Base-by-base conservation (phyloP, 2,329 filamentous ascomycete genomes). In the Thielaviopsis euricoi region DNA sequence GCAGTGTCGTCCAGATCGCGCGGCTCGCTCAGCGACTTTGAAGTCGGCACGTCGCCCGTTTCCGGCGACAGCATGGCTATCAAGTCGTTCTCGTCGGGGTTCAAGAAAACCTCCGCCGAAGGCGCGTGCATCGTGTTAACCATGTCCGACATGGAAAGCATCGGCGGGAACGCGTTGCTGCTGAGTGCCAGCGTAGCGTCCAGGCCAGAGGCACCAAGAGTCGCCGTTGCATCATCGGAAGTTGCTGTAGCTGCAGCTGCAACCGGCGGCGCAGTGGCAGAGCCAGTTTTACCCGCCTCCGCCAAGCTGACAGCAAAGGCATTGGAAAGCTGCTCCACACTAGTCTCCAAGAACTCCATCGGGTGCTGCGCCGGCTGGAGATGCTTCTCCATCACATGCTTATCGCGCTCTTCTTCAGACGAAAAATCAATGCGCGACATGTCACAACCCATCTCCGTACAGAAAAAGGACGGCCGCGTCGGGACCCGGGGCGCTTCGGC, bases 311-410 rank as follows among this genome's bases (percentile, higher is more conserved):
- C 5, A 13, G 29, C 19, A 40, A 52, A 43, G 67, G 62, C 60
- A 71, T 70, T 15, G 65, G 55, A 5, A 0, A 70, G 68, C 15
- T 71, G 62, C 0, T 75, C 73, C 37, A 83, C 65, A 52, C 71
- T 74, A 55, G 81, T 78, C 54, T 71, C 64, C 17, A 72, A 68
- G 64, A 76, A 85, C 62, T 76, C 76, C 58, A 73, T 50, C 2
- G 81, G 80, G 60, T 84, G 70, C 61, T 79, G 71, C 49, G 71
- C 68, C 6, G 80, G 80, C 64, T 75, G 77, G 22, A 73, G 68
- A 62, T 85, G 81, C 65, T 83, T 80, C 58, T 83, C 77, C n/a
- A 78, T 71, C 7, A 74, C 67, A 63, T 85, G 81, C 12, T 68
- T 65, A 57, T 75, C 73, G 53, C 76, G 70, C 13, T 74, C 74